A percentile compares a stretch with the other conserved stretches of the same genome.
Evolutionary conservation across 352 stramenopile genomes (phyloP).

Genomic region (Phytophthora pini): DNA sequence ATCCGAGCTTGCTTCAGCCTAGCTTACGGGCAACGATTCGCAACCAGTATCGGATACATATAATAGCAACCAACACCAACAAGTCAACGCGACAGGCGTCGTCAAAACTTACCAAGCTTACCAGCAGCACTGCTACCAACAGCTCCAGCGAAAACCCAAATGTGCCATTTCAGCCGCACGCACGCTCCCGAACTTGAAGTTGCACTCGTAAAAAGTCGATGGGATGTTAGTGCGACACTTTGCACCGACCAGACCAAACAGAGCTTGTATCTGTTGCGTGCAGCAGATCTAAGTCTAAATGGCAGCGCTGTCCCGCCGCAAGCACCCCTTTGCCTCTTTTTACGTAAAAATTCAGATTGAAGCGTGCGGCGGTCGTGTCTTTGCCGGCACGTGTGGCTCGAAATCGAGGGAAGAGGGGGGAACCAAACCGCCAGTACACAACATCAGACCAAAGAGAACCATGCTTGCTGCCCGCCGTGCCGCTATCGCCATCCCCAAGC

Average conservation of each 20-base stretch:
- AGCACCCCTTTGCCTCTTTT: conserved; percentile 15
- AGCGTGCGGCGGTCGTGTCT: conserved; percentile 29
- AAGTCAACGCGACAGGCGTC: background rate
- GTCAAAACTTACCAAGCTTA: background rate
- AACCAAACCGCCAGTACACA: conserved; percentile 27
- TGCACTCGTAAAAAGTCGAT: conserved; percentile 26
- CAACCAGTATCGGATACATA: background rate
- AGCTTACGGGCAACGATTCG: too few species aligned
- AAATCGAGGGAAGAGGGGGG: conserved; percentile 10
- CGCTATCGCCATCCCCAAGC: conserved; percentile 50
- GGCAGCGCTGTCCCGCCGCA: background rate
- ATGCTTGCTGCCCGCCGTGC: conserved; percentile 80
- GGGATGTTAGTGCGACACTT: conserved; percentile 11
- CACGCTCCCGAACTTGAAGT: conserved; percentile 25
- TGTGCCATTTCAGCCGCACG: background rate
- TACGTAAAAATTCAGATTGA: conserved; percentile 43
- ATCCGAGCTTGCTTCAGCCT: too few species aligned
- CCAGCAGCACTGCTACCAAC: background rate
- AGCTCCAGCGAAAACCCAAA: background rate
- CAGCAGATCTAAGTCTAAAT: background rate
- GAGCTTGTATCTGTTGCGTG: background rate
- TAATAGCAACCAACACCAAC: background rate
- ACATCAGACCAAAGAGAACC: conserved; percentile 15
- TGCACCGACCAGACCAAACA: conserved; percentile 12
- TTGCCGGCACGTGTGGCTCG: conserved; percentile 24